These are phyloP conservation scores for Coemansia sp. DNA, from an alignment of 192 early-diverging fungal genomes.

Conservation along the genomic window DNA sequence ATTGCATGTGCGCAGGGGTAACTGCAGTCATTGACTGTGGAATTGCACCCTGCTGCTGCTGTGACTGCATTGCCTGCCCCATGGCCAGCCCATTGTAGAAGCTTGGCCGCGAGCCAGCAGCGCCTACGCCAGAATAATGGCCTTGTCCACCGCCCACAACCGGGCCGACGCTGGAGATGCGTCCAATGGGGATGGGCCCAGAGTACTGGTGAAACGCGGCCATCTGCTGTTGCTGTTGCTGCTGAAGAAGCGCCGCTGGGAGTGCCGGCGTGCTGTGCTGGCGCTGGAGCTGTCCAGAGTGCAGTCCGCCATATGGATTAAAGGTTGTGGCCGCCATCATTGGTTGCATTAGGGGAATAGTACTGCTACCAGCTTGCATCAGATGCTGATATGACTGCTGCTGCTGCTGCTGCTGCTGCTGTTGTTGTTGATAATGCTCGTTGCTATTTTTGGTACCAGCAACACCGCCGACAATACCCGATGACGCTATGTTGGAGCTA, in stretches of 20 bases:
- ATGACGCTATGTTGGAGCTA: no score
- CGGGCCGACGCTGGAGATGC: conserved; percentile 3
- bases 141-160: neutral
- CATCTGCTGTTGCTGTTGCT: conserved; percentile 12
- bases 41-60: neutral
- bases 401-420: no score
- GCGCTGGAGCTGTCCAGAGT: conserved; percentile 7
- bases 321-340: conserved; percentile 4
- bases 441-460: no score
- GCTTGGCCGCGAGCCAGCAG: neutral
- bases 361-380: no score
- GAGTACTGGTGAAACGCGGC: conserved; percentile 5
- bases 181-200: conserved; percentile 3
- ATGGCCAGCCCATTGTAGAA: conserved; percentile 1
- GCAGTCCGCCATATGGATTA: conserved; percentile 5
- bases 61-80: neutral
- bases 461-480: no score
- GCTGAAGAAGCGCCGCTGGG: neutral
- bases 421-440: no score
- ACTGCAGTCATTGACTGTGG: neutral
- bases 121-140: neutral
- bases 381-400: no score
- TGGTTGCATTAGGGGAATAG: no score
- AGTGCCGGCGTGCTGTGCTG: conserved; percentile 16
- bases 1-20: conserved; percentile 9